phyloP scores from a whole-genome alignment of 345 rosid genomes.

The Eucalyptus erythrocorys region DNA sequence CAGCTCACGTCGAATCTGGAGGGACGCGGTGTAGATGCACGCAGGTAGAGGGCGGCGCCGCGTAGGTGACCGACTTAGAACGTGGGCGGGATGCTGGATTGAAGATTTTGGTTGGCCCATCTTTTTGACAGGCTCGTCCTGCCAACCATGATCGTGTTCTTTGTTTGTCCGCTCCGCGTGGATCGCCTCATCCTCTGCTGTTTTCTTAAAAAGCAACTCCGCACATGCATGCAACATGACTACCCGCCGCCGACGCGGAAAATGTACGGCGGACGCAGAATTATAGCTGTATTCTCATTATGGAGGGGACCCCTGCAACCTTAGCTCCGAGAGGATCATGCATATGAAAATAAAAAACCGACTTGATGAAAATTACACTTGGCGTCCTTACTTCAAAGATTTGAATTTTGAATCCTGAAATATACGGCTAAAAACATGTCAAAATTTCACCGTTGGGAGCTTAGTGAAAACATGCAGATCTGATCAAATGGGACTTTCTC shows the following conservation, averaged over 20 bases:
- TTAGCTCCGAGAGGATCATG: not conserved
- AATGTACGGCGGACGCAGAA: not conserved
- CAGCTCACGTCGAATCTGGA: not conserved
- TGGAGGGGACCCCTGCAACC: accelerated
- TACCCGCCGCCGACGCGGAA: not conserved
- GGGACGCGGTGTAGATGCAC: not conserved
- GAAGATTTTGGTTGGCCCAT: not conserved
- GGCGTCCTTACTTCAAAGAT: not conserved
- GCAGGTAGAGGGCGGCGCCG: not conserved
- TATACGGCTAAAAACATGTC: accelerated
- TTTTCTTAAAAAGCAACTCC: not conserved
- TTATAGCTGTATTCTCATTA: not conserved
- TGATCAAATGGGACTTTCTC: accelerated
- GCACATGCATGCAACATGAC: not conserved
- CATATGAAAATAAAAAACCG: not conserved
- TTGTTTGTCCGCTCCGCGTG: not conserved
- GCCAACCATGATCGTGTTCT: not conserved
- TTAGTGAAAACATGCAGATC: accelerated
- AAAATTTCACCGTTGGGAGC: too few species aligned
- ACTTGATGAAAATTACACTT: accelerated
- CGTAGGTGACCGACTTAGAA: not conserved
- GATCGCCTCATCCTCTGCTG: not conserved
- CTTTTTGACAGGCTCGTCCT: not conserved
- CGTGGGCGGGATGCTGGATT: not conserved
- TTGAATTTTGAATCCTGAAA: not conserved